Evolutionary conservation across 2,329 filamentous ascomycete species (phyloP).

Genomic region (Beauveria pseudobassiana): DNA sequence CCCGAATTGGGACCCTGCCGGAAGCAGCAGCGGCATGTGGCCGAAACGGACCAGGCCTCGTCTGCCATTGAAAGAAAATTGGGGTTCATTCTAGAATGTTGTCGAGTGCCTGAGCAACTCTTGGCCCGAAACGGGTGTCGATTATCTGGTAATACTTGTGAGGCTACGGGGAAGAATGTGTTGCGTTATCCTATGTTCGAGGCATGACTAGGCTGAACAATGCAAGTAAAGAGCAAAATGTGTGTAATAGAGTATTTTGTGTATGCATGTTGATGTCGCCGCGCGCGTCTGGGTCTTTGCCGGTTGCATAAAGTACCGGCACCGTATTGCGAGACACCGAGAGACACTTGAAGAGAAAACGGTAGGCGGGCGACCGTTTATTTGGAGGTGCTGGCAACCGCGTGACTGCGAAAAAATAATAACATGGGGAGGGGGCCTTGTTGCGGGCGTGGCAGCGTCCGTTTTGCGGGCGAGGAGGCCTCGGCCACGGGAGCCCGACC

Average conservation of each 20-base stretch:
- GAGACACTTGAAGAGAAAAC: not conserved
- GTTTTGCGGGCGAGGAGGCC: not conserved
- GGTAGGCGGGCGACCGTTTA: not conserved
- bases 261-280: not conserved
- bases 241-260: no score
- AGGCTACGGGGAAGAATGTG: not conserved
- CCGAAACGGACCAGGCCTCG: conserved; percentile 3
- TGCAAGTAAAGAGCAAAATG: no score
- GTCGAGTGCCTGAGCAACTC: not conserved
- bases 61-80: not conserved
- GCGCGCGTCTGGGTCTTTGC: not conserved
- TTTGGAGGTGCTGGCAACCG: not conserved
- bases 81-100: not conserved
- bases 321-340: not conserved
- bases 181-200: no score
- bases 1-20: conserved; percentile 4
- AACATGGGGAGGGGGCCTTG: not conserved
- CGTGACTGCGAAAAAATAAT: not conserved
- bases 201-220: no score
- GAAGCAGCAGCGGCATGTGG: not conserved
- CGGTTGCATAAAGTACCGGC: no score
- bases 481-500: not conserved
- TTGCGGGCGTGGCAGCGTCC: not conserved
- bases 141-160: not conserved
- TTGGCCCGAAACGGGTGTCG: not conserved